A percentile compares a stretch with the other conserved stretches of the same genome.
These are phyloP conservation scores for Neonectria sp. DNA, from an alignment of 2,329 filamentous ascomycete genomes.

Conservation along the genomic window DNA sequence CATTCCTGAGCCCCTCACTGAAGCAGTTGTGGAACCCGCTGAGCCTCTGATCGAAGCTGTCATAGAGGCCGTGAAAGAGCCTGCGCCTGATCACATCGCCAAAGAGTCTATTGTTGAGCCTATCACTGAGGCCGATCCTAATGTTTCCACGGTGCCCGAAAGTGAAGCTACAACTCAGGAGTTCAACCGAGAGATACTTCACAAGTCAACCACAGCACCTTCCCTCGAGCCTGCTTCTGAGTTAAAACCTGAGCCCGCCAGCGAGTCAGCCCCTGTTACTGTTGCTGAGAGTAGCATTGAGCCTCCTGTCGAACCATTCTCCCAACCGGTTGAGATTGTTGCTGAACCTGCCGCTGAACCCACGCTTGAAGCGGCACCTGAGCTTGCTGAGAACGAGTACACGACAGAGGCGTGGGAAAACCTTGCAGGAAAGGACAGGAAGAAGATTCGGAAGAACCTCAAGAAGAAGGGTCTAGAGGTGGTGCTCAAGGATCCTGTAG, in stretches of 20 bases:
- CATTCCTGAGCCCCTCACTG: neutral
- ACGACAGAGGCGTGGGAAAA: conserved; percentile 41
- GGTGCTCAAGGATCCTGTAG: conserved; percentile 35
- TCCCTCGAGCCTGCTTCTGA: neutral
- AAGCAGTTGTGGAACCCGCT: neutral
- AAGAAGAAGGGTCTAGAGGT: conserved; percentile 42
- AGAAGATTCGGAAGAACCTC: conserved; percentile 44
- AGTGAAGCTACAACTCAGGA: neutral
- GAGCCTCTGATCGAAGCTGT: neutral
- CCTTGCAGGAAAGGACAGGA: conserved; percentile 41
- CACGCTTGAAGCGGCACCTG: neutral
- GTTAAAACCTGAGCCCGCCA: neutral
- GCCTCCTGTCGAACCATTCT: conserved; percentile 2
- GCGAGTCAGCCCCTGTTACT: neutral
- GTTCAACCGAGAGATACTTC: neutral
- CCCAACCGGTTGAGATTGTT: conserved; percentile 3
- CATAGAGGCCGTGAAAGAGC: neutral
- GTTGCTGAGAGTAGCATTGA: neutral
- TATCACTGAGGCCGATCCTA: neutral
- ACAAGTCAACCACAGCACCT: neutral
- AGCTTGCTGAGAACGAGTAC: conserved; percentile 40
- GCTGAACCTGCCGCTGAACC: conserved; percentile 2
- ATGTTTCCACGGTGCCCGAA: neutral
- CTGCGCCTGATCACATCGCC: neutral
- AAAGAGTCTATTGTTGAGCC: neutral